These are phyloP conservation scores for Cryphonectria nitschkei DNA, from an alignment of 2,329 filamentous ascomycete species.

Conservation along the genomic window DNA sequence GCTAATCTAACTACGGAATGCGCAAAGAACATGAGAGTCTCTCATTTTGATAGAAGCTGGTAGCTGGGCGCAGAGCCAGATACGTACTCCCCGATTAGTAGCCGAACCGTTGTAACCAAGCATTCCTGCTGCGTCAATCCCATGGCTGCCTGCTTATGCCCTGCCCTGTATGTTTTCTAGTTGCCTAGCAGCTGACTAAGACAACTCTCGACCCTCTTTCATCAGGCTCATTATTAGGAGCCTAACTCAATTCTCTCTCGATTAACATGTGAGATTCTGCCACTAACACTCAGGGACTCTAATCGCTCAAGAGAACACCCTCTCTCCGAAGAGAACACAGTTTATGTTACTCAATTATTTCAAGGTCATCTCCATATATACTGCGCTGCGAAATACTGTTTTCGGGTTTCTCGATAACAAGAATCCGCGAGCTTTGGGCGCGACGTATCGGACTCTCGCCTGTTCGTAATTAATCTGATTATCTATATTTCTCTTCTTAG, in stretches of 20 bases:
- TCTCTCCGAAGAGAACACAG: not conserved
- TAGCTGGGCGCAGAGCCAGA: not conserved
- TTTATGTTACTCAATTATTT: not conserved
- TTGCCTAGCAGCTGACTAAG: not conserved
- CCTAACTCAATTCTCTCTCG: not conserved
- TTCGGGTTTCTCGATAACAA: not conserved
- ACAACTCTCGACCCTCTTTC: not conserved
- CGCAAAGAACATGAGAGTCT: not conserved
- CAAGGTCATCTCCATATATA: not conserved
- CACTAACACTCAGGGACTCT: not conserved
- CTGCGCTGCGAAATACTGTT: not conserved
- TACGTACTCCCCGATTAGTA: not conserved
- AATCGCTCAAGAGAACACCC: not conserved
- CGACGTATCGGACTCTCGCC: not conserved
- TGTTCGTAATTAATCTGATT: no score
- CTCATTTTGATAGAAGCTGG: not conserved
- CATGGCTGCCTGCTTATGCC: not conserved
- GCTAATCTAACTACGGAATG: not conserved
- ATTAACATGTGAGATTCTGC: not conserved
- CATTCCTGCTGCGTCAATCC: not conserved
- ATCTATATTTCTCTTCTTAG: no score
- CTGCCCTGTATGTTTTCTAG: not conserved
- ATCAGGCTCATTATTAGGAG: not conserved
- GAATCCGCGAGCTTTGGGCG: not conserved
- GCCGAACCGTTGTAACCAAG: not conserved